phyloP scores from a whole-genome alignment of 208 protist species.

The Wallacemonas rigidus region DNA sequence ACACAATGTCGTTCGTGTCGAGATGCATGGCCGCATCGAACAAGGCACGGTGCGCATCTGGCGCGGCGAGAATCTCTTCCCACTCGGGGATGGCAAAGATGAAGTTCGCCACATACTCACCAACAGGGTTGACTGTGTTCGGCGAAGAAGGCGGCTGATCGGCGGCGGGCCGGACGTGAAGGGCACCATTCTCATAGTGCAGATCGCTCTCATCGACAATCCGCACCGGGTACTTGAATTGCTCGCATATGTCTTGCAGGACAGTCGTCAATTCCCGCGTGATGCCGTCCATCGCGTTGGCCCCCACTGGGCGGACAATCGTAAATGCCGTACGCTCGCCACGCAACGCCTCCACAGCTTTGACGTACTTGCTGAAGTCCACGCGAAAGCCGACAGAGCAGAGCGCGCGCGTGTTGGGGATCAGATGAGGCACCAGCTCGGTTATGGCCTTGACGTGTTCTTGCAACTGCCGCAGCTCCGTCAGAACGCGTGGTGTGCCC shows the following conservation, averaged over 20 bases:
- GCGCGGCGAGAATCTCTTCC: conserved; percentile 44
- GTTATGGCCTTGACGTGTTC: conserved; percentile 18
- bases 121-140: conserved; percentile 18
- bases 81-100: conserved; percentile 58
- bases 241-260: conserved; percentile 43
- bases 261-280: conserved; percentile 37
- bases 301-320: conserved; percentile 35
- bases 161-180: conserved; percentile 27
- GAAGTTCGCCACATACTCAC: conserved; percentile 52
- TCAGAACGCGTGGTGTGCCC: conserved; percentile 40
- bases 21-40: conserved; percentile 56
- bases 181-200: conserved; percentile 37
- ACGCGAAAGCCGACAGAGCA: conserved; percentile 35
- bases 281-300: conserved; percentile 29
- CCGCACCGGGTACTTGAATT: conserved; percentile 53
- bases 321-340: conserved; percentile 64
- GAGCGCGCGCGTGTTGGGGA: conserved; percentile 33
- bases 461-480: conserved; percentile 30
- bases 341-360: conserved; percentile 44
- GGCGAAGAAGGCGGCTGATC: conserved; percentile 21
- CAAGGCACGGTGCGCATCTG: conserved; percentile 38
- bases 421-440: conserved; percentile 18
- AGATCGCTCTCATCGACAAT: conserved; percentile 57
- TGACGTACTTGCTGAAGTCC: conserved; percentile 61
- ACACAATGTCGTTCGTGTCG: conserved; percentile 52